Evolutionary conservation across 345 rosid species (phyloP).

Genomic region (Citrus trifoliata): DNA sequence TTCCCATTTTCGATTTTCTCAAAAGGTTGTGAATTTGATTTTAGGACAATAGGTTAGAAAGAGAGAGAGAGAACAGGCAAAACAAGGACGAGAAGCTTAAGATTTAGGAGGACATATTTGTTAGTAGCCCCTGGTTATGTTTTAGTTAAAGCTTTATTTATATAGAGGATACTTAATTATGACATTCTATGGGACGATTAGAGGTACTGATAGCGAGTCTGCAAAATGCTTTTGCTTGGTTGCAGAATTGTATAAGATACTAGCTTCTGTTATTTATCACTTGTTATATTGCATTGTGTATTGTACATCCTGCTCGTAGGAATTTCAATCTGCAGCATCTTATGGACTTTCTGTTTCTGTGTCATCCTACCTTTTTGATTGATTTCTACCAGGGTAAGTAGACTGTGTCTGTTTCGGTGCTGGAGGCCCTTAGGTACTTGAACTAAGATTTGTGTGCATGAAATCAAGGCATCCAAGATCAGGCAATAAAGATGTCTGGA

Average conservation of each 20-base stretch:
- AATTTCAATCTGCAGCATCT: background rate
- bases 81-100: background rate
- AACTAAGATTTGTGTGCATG: background rate
- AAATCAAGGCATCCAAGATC: slow-evolving; percentile 2
- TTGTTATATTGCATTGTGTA: background rate
- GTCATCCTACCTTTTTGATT: background rate
- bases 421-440: background rate
- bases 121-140: background rate
- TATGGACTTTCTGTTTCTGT: background rate
- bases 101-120: too few relatives aligned
- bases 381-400: background rate
- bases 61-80: background rate
- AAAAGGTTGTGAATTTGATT: background rate
- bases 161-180: background rate
- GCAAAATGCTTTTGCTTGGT: background rate
- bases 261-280: background rate
- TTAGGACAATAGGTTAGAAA: background rate
- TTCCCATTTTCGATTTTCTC: background rate
- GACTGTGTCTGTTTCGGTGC: background rate
- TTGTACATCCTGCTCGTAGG: background rate
- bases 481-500: background rate
- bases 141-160: background rate
- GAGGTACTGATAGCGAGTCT: background rate
- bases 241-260: background rate
- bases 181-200: background rate